Percentiles rank a stretch among this genome's conserved stretches.
These are phyloP conservation scores for Lichtheimia ramosa DNA, from an alignment of 371 early-diverging fungal species.

Conservation along the genomic window DNA sequence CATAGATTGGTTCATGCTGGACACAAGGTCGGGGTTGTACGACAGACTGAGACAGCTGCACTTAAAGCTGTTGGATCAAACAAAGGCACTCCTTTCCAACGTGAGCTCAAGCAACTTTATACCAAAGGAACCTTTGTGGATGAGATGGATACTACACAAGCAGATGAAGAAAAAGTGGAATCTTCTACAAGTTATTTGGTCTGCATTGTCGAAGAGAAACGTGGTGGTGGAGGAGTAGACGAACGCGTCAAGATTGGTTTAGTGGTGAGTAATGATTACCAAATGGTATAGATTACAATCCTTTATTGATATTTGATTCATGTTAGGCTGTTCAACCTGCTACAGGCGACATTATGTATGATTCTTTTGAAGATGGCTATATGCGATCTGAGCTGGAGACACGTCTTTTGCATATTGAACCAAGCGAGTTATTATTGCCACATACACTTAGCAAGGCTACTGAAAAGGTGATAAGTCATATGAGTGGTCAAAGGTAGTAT, in stretches of 20 bases:
- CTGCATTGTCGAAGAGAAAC: slow-evolving; percentile 58
- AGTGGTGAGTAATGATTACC: slow-evolving; percentile 25
- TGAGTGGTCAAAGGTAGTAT: slow-evolving; percentile 31
- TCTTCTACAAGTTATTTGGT: slow-evolving; percentile 45
- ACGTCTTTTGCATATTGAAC: slow-evolving; percentile 72
- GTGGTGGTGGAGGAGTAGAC: slow-evolving; percentile 50
- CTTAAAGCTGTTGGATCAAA: slow-evolving; percentile 79
- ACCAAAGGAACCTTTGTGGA: slow-evolving; percentile 83
- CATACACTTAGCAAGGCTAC: slow-evolving; percentile 50
- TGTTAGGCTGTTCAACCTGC: slow-evolving; percentile 63
- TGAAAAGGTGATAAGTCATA: slow-evolving; percentile 48
- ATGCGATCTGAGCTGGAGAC: slow-evolving; percentile 79
- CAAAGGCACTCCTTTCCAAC: slow-evolving; percentile 70
- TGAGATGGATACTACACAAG: slow-evolving; percentile 42
- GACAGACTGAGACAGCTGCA: slow-evolving; percentile 87
- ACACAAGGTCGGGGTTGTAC: slow-evolving; percentile 82
- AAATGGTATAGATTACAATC: neutral
- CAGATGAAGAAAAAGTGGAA: slow-evolving; percentile 22
- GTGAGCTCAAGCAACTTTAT: slow-evolving; percentile 73
- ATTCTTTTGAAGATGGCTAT: slow-evolving; percentile 70
- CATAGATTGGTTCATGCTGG: slow-evolving; percentile 77
- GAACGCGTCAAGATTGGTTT: slow-evolving; percentile 50
- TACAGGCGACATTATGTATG: slow-evolving; percentile 78
- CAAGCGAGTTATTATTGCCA: slow-evolving; percentile 76
- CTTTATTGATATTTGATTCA: neutral